phyloP scores from a whole-genome alignment of 116 monocot species.

The Iris pallida region DNA sequence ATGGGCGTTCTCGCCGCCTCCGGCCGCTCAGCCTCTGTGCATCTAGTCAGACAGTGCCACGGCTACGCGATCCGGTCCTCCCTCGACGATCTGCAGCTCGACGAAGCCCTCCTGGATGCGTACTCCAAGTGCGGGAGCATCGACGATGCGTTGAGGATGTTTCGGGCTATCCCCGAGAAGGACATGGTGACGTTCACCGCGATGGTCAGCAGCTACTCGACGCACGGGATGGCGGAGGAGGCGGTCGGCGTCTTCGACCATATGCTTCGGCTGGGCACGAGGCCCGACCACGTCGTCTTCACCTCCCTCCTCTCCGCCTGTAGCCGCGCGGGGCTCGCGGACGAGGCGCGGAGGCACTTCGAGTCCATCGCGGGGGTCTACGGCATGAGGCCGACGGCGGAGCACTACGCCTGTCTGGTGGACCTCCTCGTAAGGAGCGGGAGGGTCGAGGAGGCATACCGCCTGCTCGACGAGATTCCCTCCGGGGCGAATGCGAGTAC shows the following conservation, averaged over 20 bases:
- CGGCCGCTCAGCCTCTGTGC: constrained; percentile 32
- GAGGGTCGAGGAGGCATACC: constrained; percentile 47
- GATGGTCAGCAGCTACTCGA: constrained; percentile 55
- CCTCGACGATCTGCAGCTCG: constrained; percentile 34
- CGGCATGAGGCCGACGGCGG: constrained; percentile 46
- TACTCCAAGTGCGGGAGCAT: constrained; percentile 72
- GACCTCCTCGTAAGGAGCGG: constrained; percentile 73
- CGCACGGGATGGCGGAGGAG: constrained; percentile 59
- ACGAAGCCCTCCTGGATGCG: constrained; percentile 54
- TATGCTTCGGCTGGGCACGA: constrained; percentile 43
- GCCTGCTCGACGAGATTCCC: constrained; percentile 48
- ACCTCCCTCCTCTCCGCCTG: constrained; percentile 65
- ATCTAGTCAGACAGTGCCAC: constrained; percentile 60
- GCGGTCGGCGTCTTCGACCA: constrained; percentile 38
- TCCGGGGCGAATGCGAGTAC: constrained; percentile 40
- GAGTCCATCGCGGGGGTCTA: constrained; percentile 28
- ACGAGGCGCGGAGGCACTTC: constrained; percentile 56
- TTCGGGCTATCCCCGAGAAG: constrained; percentile 24
- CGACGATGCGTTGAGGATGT: constrained; percentile 35
- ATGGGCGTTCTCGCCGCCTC: constrained; percentile 53
- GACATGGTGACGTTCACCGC: constrained; percentile 54
- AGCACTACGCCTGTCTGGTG: constrained; percentile 63
- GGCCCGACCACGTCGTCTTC: constrained; percentile 64
- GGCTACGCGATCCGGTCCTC: constrained; percentile 33
- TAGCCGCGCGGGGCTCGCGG: constrained; percentile 55